These are phyloP conservation scores for Halophytophthora batemanensis DNA, from an alignment of 352 stramenopile species.

Conservation along the genomic window DNA sequence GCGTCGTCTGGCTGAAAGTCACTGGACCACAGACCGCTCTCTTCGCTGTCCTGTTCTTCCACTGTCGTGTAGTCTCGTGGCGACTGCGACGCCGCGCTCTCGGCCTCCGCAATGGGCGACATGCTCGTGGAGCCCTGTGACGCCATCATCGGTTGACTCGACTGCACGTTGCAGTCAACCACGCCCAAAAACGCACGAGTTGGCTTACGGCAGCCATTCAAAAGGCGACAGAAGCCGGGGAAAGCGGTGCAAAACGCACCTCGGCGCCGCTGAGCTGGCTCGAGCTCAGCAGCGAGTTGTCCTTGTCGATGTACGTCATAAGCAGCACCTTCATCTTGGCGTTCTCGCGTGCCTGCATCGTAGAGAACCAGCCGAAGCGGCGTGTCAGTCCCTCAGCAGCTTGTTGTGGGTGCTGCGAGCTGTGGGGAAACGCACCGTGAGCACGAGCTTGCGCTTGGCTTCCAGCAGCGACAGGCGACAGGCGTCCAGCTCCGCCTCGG, in stretches of 20 bases:
- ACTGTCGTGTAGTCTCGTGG: slow-evolving; percentile 33
- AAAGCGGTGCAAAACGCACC: slow-evolving; percentile 11
- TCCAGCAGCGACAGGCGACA: slow-evolving; percentile 50
- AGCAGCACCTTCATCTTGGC: slow-evolving; percentile 86
- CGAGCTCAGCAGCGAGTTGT: slow-evolving; percentile 72
- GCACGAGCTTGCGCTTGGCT: slow-evolving; percentile 60
- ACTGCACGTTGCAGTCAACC: no score
- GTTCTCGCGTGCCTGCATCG: slow-evolving; percentile 64
- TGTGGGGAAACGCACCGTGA: slow-evolving; percentile 43
- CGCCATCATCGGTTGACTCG: slow-evolving; percentile 1
- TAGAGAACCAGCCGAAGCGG: background rate
- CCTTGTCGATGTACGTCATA: slow-evolving; percentile 86
- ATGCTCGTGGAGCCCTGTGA: slow-evolving; percentile 3
- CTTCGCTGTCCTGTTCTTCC: slow-evolving; percentile 59
- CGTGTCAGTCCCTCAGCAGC: background rate
- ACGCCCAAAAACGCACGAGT: no score
- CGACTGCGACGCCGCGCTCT: slow-evolving; percentile 34
- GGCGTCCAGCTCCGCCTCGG: slow-evolving; percentile 51
- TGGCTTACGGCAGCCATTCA: no score
- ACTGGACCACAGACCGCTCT: slow-evolving; percentile 54
- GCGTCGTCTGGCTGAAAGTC: slow-evolving; percentile 39
- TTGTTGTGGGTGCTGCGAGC: background rate
- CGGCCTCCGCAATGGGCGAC: slow-evolving; percentile 13
- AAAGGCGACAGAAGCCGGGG: background rate
- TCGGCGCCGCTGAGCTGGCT: slow-evolving; percentile 67